phyloP scores from a whole-genome alignment of 371 early-diverging fungal species.

The Saksenaea oblongispora region DNA sequence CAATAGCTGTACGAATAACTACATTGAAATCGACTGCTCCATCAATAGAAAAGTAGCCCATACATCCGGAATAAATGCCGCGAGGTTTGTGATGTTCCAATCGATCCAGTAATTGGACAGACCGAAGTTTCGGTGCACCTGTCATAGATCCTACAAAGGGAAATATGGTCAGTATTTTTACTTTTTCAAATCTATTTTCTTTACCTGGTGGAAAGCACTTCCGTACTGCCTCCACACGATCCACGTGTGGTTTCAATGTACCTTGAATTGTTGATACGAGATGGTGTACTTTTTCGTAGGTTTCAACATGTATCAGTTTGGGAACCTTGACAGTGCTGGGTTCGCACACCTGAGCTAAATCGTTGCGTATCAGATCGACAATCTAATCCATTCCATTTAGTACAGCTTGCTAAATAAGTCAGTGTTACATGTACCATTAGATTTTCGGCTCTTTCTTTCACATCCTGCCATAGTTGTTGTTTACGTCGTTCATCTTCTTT shows the following conservation, averaged over 20 bases:
- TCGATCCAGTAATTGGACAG: conserved; percentile 77
- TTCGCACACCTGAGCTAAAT: conserved; percentile 72
- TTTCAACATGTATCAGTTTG: conserved; percentile 86
- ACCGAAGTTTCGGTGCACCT: conserved; percentile 93
- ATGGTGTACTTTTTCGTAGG: conserved; percentile 92
- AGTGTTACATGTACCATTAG: conserved; percentile 72
- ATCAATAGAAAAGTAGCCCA: conserved; percentile 84
- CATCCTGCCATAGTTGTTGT: conserved; percentile 61
- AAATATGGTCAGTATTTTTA: background rate
- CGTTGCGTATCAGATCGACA: conserved; percentile 96
- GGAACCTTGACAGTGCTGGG: conserved; percentile 80
- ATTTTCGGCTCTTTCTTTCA: conserved; percentile 95
- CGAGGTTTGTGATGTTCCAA: conserved; percentile 72
- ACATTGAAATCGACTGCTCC: conserved; percentile 76
- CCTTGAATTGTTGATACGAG: conserved; percentile 87
- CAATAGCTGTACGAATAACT: conserved; percentile 82
- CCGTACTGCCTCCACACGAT: conserved; percentile 73
- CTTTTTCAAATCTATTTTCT: background rate
- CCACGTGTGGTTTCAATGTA: conserved; percentile 56
- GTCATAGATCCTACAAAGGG: conserved; percentile 85
- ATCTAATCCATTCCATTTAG: conserved; percentile 56
- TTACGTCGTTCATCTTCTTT: conserved; percentile 55
- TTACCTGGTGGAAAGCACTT: conserved; percentile 88
- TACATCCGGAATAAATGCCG: conserved; percentile 91
- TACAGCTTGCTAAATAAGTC: background rate